Base-by-base conservation (phyloP, 192 early-diverging fungal species). In the Coemansia javaensis region DNA sequence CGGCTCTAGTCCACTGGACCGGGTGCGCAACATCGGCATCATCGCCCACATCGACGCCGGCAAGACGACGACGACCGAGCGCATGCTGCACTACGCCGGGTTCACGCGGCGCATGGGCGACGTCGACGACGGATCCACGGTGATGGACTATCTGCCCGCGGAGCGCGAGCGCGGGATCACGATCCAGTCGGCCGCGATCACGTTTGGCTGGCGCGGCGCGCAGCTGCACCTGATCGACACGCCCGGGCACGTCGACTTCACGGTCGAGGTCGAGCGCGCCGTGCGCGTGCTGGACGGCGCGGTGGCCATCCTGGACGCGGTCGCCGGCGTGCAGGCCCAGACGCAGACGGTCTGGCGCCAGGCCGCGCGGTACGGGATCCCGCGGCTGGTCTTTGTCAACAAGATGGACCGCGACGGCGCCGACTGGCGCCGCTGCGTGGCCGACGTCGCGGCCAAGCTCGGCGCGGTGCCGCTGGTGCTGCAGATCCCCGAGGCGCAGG, bases 1-100 rank as follows among this genome's bases (percentile, higher is more conserved):
- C n/a, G n/a, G n/a, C n/a, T n/a, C n/a, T n/a, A n/a, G n/a, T n/a
- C 3, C 24, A 6, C 24, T 25, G 24, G 6, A 6, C 24, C 24
- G 24, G 15, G 73, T 87, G 31, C 77, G 94, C 48, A 97, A 95
- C 50, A 84, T 97, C 51, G 94, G 92, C 11, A 95, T 95, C 37
- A 91, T 95, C 50, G 94, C 94, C 3, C 94, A 98, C 56, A 94
- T 98, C 49, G 94, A 98, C 63, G 94, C 94, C 2, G 95, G 92
- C 27, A 91, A 91, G 64, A 98, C 94, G 17, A 98, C 94, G 1
- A 94, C 91, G 0, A 94, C 93, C n/a, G 94, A 98, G 57, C 86
- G 94, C 7, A 96, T 98, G 89, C 82, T 98, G 5, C 90, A 88
- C 62, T 96, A 96, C 72, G 88, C 91, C 4, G 93, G 94, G 17